Conservation (phyloP, 2,329 filamentous ascomycete genomes). For the Fusarium nelsonii region DNA sequence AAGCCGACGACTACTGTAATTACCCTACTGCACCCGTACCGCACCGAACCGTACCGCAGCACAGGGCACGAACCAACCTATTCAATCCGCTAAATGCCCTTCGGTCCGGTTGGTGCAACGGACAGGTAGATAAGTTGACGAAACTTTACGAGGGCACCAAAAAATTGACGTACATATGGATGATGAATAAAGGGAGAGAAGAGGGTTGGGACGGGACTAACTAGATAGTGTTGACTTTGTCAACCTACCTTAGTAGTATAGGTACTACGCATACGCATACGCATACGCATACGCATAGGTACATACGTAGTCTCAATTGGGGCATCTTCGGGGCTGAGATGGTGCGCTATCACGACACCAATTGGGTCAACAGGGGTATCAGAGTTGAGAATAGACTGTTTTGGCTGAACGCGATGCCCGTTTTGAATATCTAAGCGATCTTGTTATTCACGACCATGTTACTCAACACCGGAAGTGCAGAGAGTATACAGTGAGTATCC, state of each 20-base stretch:
- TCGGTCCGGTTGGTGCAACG: slow-evolving; percentile 37
- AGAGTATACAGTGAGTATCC: neutral
- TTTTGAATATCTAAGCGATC: slow-evolving; percentile 18
- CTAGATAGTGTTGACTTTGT: slow-evolving; percentile 25
- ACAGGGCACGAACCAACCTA: slow-evolving; percentile 17
- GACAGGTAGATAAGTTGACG: slow-evolving; percentile 15
- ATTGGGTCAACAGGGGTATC: slow-evolving; percentile 16
- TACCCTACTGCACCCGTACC: slow-evolving; percentile 11
- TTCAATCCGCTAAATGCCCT: slow-evolving; percentile 21
- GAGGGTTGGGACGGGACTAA: slow-evolving; percentile 22
- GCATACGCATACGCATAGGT: neutral
- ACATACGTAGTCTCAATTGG: slow-evolving; percentile 27
- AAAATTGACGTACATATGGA: neutral
- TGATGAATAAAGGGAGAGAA: slow-evolving; percentile 1
- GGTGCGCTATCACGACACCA: slow-evolving; percentile 39
- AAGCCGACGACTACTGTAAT: slow-evolving; percentile 20
- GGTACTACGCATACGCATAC: neutral
- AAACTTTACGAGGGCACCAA: slow-evolving; percentile 21
- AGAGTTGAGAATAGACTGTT: slow-evolving; percentile 12
- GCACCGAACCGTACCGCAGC: slow-evolving; percentile 8
- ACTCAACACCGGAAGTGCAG: too few relatives aligned
- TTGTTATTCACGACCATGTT: neutral
- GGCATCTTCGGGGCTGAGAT: slow-evolving; percentile 39
- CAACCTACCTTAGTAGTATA: neutral
- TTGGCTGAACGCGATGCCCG: slow-evolving; percentile 19